phyloP scores from a whole-genome alignment of 306 rosid genomes.

The Acacia melanoxylon region DNA sequence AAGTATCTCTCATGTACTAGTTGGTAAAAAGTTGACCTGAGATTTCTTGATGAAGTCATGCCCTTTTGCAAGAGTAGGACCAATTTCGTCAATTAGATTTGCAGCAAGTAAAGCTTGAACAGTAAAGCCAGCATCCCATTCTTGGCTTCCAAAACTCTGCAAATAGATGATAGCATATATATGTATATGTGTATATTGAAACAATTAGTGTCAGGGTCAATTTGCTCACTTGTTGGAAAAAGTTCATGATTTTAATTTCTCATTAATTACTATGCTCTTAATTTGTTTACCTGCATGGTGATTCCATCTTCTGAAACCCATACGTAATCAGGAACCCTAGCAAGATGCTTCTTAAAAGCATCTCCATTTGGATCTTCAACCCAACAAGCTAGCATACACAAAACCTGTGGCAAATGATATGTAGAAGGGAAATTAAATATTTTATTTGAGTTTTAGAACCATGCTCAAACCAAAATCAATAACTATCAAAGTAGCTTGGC shows the following conservation, averaged over 20 bases:
- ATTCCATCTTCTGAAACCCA: conserved; percentile 88
- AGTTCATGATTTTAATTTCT: too few relatives aligned
- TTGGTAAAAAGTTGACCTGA: conserved; percentile 39
- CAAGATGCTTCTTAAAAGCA: conserved; percentile 69
- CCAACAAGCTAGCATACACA: conserved; percentile 83
- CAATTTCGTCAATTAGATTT: conserved; percentile 53
- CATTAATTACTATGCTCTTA: neutral
- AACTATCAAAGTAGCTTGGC: neutral
- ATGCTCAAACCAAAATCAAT: neutral
- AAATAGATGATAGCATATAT: neutral
- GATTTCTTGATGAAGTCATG: conserved; percentile 70
- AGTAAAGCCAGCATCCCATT: conserved; percentile 65
- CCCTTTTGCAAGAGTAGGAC: conserved; percentile 48
- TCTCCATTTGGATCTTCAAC: conserved; percentile 76
- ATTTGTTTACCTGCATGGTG: conserved; percentile 41
- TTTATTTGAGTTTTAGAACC: neutral
- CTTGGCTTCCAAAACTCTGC: conserved; percentile 73
- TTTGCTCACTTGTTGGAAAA: too few relatives aligned
- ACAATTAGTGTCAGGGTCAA: too few relatives aligned
- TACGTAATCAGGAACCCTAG: conserved; percentile 62
- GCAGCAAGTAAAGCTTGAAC: conserved; percentile 69
- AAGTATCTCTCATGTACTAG: neutral
- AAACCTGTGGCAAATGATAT: conserved; percentile 33
- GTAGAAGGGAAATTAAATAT: neutral
- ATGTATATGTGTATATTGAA: too few relatives aligned